Conservation (phyloP, 2,329 filamentous ascomycete genomes). For the Gliomastix tumulicola region DNA sequence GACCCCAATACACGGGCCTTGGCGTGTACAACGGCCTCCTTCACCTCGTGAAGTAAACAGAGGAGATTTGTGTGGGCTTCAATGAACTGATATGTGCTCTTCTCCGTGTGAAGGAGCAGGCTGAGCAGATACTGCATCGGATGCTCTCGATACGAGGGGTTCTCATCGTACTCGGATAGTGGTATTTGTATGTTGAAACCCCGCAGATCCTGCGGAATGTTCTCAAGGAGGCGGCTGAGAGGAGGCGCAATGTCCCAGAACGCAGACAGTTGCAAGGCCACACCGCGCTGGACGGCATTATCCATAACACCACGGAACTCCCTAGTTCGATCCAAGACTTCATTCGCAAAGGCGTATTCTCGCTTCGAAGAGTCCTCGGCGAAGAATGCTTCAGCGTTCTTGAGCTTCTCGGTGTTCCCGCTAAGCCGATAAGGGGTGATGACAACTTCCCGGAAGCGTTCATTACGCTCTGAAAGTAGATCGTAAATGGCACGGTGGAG, state of each 20-base stretch:
- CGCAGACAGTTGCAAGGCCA: constrained; percentile 84
- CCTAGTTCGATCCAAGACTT: constrained; percentile 65
- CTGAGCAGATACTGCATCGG: constrained; percentile 89
- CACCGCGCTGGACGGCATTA: constrained; percentile 76
- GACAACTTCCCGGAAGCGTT: constrained; percentile 79
- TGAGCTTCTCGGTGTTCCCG: constrained; percentile 71
- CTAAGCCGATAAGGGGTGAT: constrained; percentile 71
- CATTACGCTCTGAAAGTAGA: constrained; percentile 75
- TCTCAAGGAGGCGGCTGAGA: constrained; percentile 69
- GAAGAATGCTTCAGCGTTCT: constrained; percentile 77
- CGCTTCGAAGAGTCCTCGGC: constrained; percentile 68
- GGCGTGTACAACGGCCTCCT: constrained; percentile 67
- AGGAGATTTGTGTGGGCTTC: constrained; percentile 88
- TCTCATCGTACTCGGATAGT: constrained; percentile 72
- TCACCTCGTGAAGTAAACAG: constrained; percentile 85
- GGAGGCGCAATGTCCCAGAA: constrained; percentile 97
- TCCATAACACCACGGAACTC: constrained; percentile 76
- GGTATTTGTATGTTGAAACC: constrained; percentile 73
- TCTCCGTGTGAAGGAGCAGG: constrained; percentile 78
- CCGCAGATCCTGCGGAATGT: constrained; percentile 56
- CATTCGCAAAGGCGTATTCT: constrained; percentile 61
- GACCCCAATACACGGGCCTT: constrained; percentile 61
- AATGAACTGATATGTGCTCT: constrained; percentile 94
- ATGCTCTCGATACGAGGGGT: constrained; percentile 70
- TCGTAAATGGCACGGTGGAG: constrained; percentile 82